Evolutionary conservation across 345 rosid genomes (phyloP).

Genomic region (Populus alba): DNA sequence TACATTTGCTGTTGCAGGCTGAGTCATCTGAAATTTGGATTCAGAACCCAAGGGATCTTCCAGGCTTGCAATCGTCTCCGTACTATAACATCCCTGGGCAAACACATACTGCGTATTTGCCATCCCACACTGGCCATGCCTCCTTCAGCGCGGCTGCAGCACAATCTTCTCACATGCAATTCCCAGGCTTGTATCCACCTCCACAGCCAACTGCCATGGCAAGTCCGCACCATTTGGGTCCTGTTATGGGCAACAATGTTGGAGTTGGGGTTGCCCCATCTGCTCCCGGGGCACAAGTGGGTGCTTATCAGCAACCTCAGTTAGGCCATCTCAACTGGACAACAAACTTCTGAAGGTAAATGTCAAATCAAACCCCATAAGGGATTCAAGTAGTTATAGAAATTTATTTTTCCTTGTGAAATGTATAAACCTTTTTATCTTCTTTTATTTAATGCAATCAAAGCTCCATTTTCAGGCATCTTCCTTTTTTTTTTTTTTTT

Average conservation of each 20-base stretch:
- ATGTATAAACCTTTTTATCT: constrained; percentile 11
- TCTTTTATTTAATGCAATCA: constrained; percentile 23
- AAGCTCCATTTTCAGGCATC: background rate
- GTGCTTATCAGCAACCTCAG: constrained; percentile 87
- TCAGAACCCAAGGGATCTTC: constrained; percentile 74
- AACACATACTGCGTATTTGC: constrained; percentile 69
- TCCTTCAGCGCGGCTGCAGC: constrained; percentile 78
- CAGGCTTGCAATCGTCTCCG: constrained; percentile 62
- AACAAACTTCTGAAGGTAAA: constrained; percentile 63
- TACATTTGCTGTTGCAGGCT: constrained; percentile 44
- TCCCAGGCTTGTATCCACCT: constrained; percentile 67
- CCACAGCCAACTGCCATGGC: constrained; percentile 69
- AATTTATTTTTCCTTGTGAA: constrained; percentile 26
- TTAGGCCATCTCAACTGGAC: constrained; percentile 92
- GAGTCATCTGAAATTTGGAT: constrained; percentile 94
- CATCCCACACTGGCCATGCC: constrained; percentile 72
- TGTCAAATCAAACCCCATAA: constrained; percentile 21
- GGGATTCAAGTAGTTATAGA: constrained; percentile 32
- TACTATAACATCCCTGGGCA: constrained; percentile 86
- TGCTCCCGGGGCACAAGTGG: constrained; percentile 71
- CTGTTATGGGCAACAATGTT: constrained; percentile 76
- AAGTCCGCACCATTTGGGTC: constrained; percentile 72
- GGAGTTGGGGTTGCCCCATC: constrained; percentile 74
- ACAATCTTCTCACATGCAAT: constrained; percentile 93
- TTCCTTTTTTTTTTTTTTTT: no score